Base-by-base conservation (phyloP, 352 stramenopile genomes). In the Phytophthora hybrid region DNA sequence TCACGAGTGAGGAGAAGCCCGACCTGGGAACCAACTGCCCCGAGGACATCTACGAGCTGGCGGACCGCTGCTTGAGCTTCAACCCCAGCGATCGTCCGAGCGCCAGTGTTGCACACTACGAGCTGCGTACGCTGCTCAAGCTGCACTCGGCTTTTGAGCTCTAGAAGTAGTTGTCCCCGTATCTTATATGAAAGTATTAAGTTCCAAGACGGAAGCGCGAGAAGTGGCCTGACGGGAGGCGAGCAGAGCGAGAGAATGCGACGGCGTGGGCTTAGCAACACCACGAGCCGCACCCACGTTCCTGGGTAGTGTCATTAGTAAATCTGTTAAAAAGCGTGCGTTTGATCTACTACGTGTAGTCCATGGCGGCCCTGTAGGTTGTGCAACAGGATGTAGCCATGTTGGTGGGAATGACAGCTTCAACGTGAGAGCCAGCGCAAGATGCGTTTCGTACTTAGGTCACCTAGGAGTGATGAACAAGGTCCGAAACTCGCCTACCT, bases 51-150 rank as follows among this genome's bases (percentile, higher is more conserved):
- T 74, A 77, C 18, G 85, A 92, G 52, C 77, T 94, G 3, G 81
- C 79, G 0, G 60, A 81, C 58, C 75, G 85, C 9, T 94, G 87
- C 61, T 70, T 94, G 31, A 93, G 85, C 68, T 94, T 84, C 63
- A 77, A 93, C 59, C 70, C 84, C 0, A 83, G 66, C 61, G 85
- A 92, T 32, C 85, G 87, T 0, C 87, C 87, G 59, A 92, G 81
- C 51, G 87, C 87, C 26, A 93, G 90, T 63, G 85, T 91, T 34
- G 82, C 80, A 13, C 85, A 94, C 72, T 94, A 94, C 63, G 85
- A 93, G 66, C 78, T 94, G 72, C 86, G 84, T 54, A 92, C 84
- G 49, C 72, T 93, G 58, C 77, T 92, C 47, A 93, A 90, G 69
- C 51, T 89, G 8, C 82, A 90, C 70, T 85, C 82, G 31, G 78